These are phyloP conservation scores for Athelia sp. DNA, from an alignment of 1,284 basidiomycete genomes.

Conservation along the genomic window DNA sequence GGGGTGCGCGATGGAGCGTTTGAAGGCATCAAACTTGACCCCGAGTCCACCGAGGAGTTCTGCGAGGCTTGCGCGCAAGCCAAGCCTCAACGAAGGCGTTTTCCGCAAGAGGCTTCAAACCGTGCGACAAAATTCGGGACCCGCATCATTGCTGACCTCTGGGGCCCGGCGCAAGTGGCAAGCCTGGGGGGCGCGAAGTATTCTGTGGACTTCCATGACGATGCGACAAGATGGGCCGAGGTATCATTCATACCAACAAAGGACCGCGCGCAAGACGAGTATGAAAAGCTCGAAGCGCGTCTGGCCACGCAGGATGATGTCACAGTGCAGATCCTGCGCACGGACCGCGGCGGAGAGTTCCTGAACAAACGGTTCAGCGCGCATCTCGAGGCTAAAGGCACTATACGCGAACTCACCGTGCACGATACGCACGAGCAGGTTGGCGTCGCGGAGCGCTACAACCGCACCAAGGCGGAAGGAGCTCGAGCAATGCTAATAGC, in stretches of 20 bases:
- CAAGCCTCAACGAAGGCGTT: slow-evolving; percentile 11
- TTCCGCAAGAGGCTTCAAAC: slow-evolving; percentile 6
- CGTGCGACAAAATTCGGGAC: slow-evolving; percentile 5
- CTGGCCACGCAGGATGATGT: slow-evolving; percentile 16
- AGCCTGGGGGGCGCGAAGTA: slow-evolving; percentile 18
- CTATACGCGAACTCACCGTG: slow-evolving; percentile 19
- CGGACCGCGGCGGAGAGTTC: slow-evolving; percentile 34
- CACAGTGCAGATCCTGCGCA: slow-evolving; percentile 25
- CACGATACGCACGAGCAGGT: slow-evolving; percentile 31
- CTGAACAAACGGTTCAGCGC: slow-evolving; percentile 18
- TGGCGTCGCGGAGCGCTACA: slow-evolving; percentile 27
- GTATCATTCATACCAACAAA: slow-evolving; percentile 23
- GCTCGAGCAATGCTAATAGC: slow-evolving; percentile 24
- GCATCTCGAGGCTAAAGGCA: slow-evolving; percentile 25
- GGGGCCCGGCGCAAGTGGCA: slow-evolving; percentile 25
- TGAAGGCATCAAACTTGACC: slow-evolving; percentile 20
- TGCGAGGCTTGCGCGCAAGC: slow-evolving; percentile 13
- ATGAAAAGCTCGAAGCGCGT: slow-evolving; percentile 23
- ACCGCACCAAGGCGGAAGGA: slow-evolving; percentile 24
- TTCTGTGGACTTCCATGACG: slow-evolving; percentile 27
- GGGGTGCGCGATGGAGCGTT: slow-evolving; percentile 24
- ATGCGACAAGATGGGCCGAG: slow-evolving; percentile 18
- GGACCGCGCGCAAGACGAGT: slow-evolving; percentile 21
- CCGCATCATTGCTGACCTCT: slow-evolving; percentile 24
- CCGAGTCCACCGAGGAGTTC: not conserved